Percentiles rank a stretch among this genome's conserved stretches.
Evolutionary conservation across 2,329 filamentous ascomycete species (phyloP).

Genomic region (Knoxdaviesia capensis): DNA sequence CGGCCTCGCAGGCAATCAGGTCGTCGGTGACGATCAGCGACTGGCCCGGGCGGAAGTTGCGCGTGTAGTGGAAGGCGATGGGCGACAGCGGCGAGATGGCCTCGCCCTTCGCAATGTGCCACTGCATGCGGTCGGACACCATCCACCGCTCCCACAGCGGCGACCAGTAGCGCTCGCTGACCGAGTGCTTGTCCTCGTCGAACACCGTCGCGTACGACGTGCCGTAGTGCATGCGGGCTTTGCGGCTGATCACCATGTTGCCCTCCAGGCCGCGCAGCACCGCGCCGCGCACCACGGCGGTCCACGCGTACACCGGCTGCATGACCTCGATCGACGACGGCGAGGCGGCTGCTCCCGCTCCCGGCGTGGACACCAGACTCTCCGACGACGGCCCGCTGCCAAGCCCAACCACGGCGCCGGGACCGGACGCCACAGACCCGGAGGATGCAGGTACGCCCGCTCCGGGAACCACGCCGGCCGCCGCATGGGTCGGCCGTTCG

Average conservation of each 20-base stretch:
- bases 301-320: conserved; percentile 69
- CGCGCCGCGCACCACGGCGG: conserved; percentile 58
- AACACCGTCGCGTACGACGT: conserved; percentile 68
- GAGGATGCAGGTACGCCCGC: conserved; percentile 12
- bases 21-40: conserved; percentile 63
- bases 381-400: too few relatives aligned
- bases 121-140: conserved; percentile 68
- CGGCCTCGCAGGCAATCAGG: conserved; percentile 53
- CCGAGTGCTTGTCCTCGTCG: conserved; percentile 53
- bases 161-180: conserved; percentile 59
- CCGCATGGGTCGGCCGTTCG: conserved; percentile 47
- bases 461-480: conserved; percentile 22
- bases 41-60: conserved; percentile 64
- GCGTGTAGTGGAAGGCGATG: conserved; percentile 69
- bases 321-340: conserved; percentile 47
- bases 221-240: conserved; percentile 59
- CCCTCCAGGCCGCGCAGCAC: conserved; percentile 57
- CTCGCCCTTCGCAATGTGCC: conserved; percentile 68
- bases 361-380: too few relatives aligned
- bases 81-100: conserved; percentile 53
- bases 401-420: too few relatives aligned
- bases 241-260: conserved; percentile 57
- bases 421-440: too few relatives aligned
- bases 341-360: too few relatives aligned
- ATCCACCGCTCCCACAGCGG: conserved; percentile 68